Conservation (phyloP, 768 basidiomycete genomes). For the Leccinellum luteum region DNA sequence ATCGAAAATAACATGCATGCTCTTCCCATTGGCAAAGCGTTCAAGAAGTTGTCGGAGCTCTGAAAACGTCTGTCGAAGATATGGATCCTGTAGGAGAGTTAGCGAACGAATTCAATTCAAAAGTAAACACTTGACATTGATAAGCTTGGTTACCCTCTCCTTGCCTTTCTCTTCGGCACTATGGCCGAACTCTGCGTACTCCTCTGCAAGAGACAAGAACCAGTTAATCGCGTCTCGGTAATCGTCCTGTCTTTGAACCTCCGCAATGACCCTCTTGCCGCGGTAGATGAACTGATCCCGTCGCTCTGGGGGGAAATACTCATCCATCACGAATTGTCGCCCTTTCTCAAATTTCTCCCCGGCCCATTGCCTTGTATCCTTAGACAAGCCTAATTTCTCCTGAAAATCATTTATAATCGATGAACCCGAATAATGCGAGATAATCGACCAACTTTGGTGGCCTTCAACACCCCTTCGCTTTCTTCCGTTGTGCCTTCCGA, state of each 20-base stretch:
- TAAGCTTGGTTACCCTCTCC: conserved; percentile 20
- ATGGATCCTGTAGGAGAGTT: conserved; percentile 42
- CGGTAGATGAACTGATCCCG: conserved; percentile 93
- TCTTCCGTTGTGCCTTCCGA: conserved; percentile 23
- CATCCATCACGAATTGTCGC: conserved; percentile 70
- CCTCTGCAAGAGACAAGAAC: conserved; percentile 61
- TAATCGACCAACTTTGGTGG: conserved; percentile 26
- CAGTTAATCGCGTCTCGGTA: conserved; percentile 82
- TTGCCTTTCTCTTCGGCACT: conserved; percentile 35
- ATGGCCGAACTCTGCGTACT: conserved; percentile 57
- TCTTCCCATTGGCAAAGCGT: conserved; percentile 79
- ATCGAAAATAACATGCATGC: conserved; percentile 65
- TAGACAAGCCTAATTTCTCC: conserved; percentile 53
- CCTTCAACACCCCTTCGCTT: conserved; percentile 21
- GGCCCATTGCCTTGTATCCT: conserved; percentile 61
- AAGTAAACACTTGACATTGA: conserved; percentile 5
- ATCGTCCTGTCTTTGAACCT: conserved; percentile 89
- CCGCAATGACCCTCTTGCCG: conserved; percentile 89
- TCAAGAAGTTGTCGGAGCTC: conserved; percentile 84
- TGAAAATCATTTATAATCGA: conserved; percentile 14
- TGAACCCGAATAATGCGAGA: not conserved
- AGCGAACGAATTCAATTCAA: conserved; percentile 11
- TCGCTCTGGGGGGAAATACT: conserved; percentile 88
- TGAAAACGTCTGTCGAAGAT: conserved; percentile 51
- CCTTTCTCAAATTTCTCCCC: conserved; percentile 55